These are phyloP conservation scores for Aspergillus clavatus DNA, from an alignment of 2,329 filamentous ascomycete genomes.

Conservation along the genomic window DNA sequence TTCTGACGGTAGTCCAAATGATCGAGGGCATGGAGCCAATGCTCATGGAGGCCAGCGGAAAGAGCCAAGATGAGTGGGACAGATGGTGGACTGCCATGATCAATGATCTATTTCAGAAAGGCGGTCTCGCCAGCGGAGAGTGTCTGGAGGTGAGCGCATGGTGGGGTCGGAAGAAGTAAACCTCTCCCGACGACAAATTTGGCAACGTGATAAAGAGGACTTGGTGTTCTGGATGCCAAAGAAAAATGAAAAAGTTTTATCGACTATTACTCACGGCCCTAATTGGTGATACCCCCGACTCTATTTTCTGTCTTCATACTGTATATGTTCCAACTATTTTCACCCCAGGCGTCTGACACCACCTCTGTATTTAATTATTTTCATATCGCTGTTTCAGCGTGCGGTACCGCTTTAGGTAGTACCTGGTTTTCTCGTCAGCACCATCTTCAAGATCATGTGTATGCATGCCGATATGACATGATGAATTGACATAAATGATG, in stretches of 20 bases:
- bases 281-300: slow-evolving; percentile 37
- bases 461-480: slow-evolving; percentile 7
- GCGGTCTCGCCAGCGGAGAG: slow-evolving; percentile 75
- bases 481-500: background rate
- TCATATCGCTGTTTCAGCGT: slow-evolving; percentile 77
- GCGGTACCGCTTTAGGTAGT: slow-evolving; percentile 89
- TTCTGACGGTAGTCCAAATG: slow-evolving; percentile 74
- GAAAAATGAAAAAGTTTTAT: slow-evolving; percentile 19
- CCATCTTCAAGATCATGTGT: slow-evolving; percentile 1
- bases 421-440: slow-evolving; percentile 51
- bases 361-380: slow-evolving; percentile 25
- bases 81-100: slow-evolving; percentile 85
- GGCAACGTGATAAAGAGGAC: slow-evolving; percentile 17
- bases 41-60: slow-evolving; percentile 74
- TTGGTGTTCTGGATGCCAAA: slow-evolving; percentile 29
- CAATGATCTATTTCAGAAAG: slow-evolving; percentile 72
- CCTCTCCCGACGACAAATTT: background rate
- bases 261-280: slow-evolving; percentile 30
- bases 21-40: slow-evolving; percentile 81
- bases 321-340: slow-evolving; percentile 16
- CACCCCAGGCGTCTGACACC: slow-evolving; percentile 4
- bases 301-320: slow-evolving; percentile 14
- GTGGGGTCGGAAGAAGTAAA: slow-evolving; percentile 56
- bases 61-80: slow-evolving; percentile 90
- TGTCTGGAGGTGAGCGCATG: slow-evolving; percentile 67